These are phyloP conservation scores for Bretschneidera sinensis DNA, from an alignment of 345 rosid genomes.

Conservation along the genomic window DNA sequence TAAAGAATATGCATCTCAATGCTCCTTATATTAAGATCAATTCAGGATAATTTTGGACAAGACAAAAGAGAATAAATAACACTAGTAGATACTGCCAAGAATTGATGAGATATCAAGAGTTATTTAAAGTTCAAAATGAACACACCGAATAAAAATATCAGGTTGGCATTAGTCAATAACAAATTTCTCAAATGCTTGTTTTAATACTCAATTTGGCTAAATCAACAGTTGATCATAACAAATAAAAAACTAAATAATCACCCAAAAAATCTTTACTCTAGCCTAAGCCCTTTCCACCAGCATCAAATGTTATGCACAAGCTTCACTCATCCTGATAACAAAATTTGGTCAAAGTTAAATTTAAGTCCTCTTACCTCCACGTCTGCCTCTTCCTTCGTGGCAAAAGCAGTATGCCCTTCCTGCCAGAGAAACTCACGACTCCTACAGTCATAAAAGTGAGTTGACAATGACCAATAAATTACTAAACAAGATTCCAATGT, in stretches of 20 bases:
- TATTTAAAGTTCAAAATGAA: too few relatives aligned
- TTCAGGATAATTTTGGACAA: too few relatives aligned
- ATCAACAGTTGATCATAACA: background rate
- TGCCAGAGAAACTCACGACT: conserved; percentile 99
- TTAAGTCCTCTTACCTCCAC: conserved; percentile 54
- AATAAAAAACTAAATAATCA: conserved; percentile 2
- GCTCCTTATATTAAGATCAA: too few relatives aligned
- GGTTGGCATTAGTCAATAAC: background rate
- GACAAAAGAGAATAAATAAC: too few relatives aligned
- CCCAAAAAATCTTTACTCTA: background rate
- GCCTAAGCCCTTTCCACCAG: background rate
- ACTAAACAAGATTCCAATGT: background rate
- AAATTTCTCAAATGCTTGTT: background rate
- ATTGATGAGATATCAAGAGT: too few relatives aligned
- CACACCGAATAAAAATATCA: background rate
- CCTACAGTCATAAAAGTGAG: conserved; percentile 39
- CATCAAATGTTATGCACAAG: background rate
- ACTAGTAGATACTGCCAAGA: too few relatives aligned
- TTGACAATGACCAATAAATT: background rate
- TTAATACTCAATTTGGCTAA: background rate
- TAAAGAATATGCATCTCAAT: too few relatives aligned
- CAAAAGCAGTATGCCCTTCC: conserved; percentile 98
- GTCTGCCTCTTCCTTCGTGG: conserved; percentile 82
- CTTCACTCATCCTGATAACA: background rate
- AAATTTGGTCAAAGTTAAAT: conserved; percentile 10